Evolutionary conservation across 257 asterid genomes (phyloP), one percentile per base, ranked within the genome.

Genomic region (Solanum commersonii): DNA sequence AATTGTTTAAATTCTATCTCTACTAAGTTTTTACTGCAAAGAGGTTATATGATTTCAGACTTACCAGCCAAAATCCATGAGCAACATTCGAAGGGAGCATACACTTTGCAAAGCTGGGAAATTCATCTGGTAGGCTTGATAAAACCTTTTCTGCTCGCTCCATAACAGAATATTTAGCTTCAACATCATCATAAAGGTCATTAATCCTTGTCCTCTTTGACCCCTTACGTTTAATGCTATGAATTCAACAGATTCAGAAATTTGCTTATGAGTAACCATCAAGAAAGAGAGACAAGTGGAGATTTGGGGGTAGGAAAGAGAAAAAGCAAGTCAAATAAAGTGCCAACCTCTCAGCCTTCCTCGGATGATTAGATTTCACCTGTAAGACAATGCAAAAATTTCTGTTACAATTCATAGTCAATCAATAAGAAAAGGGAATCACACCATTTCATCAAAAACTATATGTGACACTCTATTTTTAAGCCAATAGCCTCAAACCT

Each of bases 41-140:
- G 67, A 46, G 31, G 70, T 18, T 18, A 49, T 3, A 31, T 81
- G 37, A n/a, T 33, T 25, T 82, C 49, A 84, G 79, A 86, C 94
- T 91, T 93, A 97, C 99, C 94, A 97, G 83, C 99, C 99, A 97
- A 92, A 97, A 97, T 83, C 99, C 98, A 88, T 93, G 94, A 73
- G 94, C 87, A 65, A 97, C 99, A 83, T 95, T 97, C n/a, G 99
- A 96, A 35, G 98, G 98, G 90, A 94, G 98, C 99, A 97, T 96
- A 70, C 94, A 93, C 91, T 97, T 97, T 5, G 91, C 29, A 88
- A 96, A 94, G 90, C 86, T 90, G 25, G 99, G 99, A 35, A 83
- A 74, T 63, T 92, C 92, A 70, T 91, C 91, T 38, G 82, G 94
- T 35, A 94, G 85, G 73, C 89, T 83, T 2, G 92, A 83, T 38